Evolutionary conservation across 1,284 basidiomycete species (phyloP), one percentile per base, ranked within the genome.

Genomic region (Malassezia arunalokei): DNA sequence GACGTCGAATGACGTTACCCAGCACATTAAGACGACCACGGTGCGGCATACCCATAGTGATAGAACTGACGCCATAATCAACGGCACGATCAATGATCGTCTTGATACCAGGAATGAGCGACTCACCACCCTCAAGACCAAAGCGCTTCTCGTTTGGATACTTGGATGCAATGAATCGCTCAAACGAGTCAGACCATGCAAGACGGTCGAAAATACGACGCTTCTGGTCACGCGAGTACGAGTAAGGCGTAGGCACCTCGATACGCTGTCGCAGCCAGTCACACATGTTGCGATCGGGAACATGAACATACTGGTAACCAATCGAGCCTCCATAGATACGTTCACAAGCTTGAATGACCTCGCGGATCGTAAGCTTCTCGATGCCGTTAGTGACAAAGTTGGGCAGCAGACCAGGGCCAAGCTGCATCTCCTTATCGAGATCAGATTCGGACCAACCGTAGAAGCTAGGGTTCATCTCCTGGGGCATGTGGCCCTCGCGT

Each of bases 91-190:
- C 94, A 64, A 98, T 57, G 66, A 99, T 82, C 6, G 89, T 89
- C 78, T 99, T 98, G 89, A 99, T 94, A 67, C 94, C 94, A 41
- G 94, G 94, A 68, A 98, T 87, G 66, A 99, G 83, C 39, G 89
- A 82, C 77, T 99, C 94, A 76, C 90, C 94, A 58, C 94, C 94
- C 76, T 99, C 94, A 49, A 99, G 82, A 76, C 94, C 94, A 77
- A 98, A 99, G 51, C 94, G 86, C 78, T 99, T 99, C 79, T 98
- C 94, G 77, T 95, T 98, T 62, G 94, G 94, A 77, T 90, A 95
- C 76, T 98, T 98, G 79, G 84, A 87, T 20, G 90, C 84, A 64
- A 98, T 91, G 79, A 95, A 99, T 73, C 92, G 91, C 76, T 99
- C 94, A 69, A 98, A 96, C 5, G 87, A 86, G 74, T 98, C 92